These are phyloP conservation scores for Botrytis tulipae DNA, from an alignment of 2,329 filamentous ascomycete species.

Conservation along the genomic window DNA sequence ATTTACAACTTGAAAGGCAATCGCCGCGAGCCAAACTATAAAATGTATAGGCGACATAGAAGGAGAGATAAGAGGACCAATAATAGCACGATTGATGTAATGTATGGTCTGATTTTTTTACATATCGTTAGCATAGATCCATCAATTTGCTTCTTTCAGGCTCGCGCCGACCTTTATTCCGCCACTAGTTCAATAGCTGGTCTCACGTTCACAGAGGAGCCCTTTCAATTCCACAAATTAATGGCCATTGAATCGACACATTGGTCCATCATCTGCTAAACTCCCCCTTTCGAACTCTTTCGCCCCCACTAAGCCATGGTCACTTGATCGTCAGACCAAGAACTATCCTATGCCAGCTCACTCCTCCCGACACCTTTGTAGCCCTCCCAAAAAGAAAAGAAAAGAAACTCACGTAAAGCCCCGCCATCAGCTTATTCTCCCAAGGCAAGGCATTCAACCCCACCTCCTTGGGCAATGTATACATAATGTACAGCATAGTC, in stretches of 20 bases:
- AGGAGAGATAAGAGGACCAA: conserved; percentile 79
- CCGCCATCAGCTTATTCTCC: conserved; percentile 75
- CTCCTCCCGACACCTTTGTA: background rate
- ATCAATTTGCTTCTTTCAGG: background rate
- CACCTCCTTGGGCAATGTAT: conserved; percentile 56
- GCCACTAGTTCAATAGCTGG: background rate
- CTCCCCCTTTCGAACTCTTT: background rate
- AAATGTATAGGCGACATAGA: conserved; percentile 89
- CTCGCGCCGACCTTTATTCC: background rate
- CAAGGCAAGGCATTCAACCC: conserved; percentile 64
- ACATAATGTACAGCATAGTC: conserved; percentile 77
- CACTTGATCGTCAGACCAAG: background rate
- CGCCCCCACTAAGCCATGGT: background rate
- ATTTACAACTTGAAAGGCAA: conserved; percentile 78
- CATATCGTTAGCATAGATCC: conserved; percentile 8
- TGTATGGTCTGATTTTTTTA: conserved; percentile 61
- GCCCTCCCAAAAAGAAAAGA: background rate
- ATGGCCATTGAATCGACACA: background rate
- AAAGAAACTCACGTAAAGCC: conserved; percentile 51
- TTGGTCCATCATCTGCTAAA: background rate
- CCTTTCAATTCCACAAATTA: background rate
- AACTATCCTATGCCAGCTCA: background rate
- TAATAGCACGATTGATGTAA: conserved; percentile 84
- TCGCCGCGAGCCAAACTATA: conserved; percentile 61
- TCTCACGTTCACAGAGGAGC: background rate